A percentile compares a stretch with the other conserved stretches of the same genome.
Evolutionary conservation across 106 monocot species (phyloP).

Genomic region (Acanthochlamys bracteata): DNA sequence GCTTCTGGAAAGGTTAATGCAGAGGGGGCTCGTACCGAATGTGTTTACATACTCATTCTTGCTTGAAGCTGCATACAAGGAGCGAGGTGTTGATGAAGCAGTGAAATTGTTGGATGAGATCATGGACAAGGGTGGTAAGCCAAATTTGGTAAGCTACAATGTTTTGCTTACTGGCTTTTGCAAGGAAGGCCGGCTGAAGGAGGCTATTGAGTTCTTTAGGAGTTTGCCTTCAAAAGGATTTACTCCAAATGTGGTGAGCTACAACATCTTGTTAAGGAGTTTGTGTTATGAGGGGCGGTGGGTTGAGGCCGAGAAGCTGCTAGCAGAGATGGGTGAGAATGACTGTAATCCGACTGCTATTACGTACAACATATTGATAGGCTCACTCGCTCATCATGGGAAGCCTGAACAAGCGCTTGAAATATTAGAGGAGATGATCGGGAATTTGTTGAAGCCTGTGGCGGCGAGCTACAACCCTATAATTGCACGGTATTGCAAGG

Average conservation of each 20-base stretch:
- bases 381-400: conserved; percentile 47
- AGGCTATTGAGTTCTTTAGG: conserved; percentile 47
- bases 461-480: conserved; percentile 78
- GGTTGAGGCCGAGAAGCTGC: conserved; percentile 65
- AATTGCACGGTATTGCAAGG: conserved; percentile 50
- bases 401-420: conserved; percentile 55
- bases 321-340: conserved; percentile 53
- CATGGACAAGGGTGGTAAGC: conserved; percentile 55
- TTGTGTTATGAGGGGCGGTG: conserved; percentile 59
- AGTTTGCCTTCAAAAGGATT: conserved; percentile 54
- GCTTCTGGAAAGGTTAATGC: conserved; percentile 62
- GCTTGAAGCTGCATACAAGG: conserved; percentile 69
- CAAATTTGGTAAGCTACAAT: conserved; percentile 80
- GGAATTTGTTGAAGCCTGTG: conserved; percentile 50
- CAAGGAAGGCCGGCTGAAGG: conserved; percentile 60
- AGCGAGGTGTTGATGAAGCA: conserved; percentile 65
- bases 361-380: conserved; percentile 74
- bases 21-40: conserved; percentile 59
- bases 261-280: conserved; percentile 70
- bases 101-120: conserved; percentile 66
- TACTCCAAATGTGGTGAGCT: conserved; percentile 61
- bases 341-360: conserved; percentile 40
- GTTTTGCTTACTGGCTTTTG: conserved; percentile 73
- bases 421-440: conserved; percentile 50
- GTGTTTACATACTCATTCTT: conserved; percentile 62